Evolutionary conservation across 805 yeast genomes (phyloP).

Genomic region (Candida sithepensis): DNA sequence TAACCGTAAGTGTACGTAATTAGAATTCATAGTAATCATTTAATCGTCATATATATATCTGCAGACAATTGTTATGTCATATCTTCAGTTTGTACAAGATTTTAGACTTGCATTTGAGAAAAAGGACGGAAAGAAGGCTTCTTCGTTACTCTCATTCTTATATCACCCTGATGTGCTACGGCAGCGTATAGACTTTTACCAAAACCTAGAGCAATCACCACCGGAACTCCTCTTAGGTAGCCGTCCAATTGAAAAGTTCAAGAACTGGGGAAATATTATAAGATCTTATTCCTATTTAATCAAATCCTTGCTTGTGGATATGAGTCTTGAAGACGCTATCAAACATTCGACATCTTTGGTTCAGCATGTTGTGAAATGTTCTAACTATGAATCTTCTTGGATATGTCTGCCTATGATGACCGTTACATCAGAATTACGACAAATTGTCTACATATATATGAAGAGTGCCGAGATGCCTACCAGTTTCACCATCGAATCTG

Average conservation of each 20-base stretch:
- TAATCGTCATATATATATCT: no score
- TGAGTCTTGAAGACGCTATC: slow-evolving; percentile 17
- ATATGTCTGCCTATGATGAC: slow-evolving; percentile 17
- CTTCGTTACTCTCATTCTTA: slow-evolving; percentile 13
- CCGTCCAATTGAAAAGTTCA: background rate
- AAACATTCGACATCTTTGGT: slow-evolving; percentile 14
- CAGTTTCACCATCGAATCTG: slow-evolving; percentile 8
- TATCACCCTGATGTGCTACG: slow-evolving; percentile 16
- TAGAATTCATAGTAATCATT: no score
- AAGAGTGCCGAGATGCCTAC: slow-evolving; percentile 7
- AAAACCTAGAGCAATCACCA: slow-evolving; percentile 11
- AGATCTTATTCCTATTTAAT: slow-evolving; percentile 12
- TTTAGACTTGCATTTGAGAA: slow-evolving; percentile 8
- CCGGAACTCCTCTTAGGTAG: slow-evolving; percentile 10
- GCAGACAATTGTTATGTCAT: no score
- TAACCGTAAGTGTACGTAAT: no score
- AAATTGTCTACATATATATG: slow-evolving; percentile 15
- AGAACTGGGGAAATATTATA: slow-evolving; percentile 1
- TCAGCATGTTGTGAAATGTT: slow-evolving; percentile 11
- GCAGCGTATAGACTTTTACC: slow-evolving; percentile 13
- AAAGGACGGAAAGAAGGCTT: slow-evolving; percentile 10
- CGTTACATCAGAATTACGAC: slow-evolving; percentile 16
- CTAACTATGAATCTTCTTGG: slow-evolving; percentile 19
- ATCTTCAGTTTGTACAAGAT: slow-evolving; percentile 11
- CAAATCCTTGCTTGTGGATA: slow-evolving; percentile 17